These are phyloP conservation scores for Rhizopus delemar DNA, from an alignment of 371 early-diverging fungal species.

Conservation along the genomic window DNA sequence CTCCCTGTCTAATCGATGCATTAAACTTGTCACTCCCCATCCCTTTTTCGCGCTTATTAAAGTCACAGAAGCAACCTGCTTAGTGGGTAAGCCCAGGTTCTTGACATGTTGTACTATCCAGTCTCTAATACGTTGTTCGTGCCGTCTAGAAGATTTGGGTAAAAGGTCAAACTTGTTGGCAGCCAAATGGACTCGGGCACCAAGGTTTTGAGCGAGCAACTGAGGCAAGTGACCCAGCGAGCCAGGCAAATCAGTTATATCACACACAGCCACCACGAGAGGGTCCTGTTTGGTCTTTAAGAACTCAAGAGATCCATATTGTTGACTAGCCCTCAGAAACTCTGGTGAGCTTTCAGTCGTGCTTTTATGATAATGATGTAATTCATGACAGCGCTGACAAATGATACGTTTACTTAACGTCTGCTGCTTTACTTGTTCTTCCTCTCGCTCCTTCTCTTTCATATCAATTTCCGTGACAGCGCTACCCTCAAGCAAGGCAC, in stretches of 20 bases:
- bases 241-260: conserved; percentile 67
- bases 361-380: conserved; percentile 51
- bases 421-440: conserved; percentile 13
- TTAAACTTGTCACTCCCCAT: conserved; percentile 55
- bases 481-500: conserved; percentile 33
- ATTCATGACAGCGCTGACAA: conserved; percentile 66
- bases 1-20: conserved; percentile 46
- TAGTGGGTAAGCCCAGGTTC: conserved; percentile 37
- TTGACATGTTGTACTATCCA: conserved; percentile 57
- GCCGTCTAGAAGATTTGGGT: conserved; percentile 48
- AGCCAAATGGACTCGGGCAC: conserved; percentile 59
- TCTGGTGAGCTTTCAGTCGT: conserved; percentile 42
- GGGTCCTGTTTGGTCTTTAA: conserved; percentile 55
- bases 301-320: conserved; percentile 57
- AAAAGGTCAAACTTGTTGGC: conserved; percentile 72
- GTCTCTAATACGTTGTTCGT: conserved; percentile 56
- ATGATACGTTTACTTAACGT: conserved; percentile 35
- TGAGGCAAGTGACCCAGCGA: conserved; percentile 53
- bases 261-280: conserved; percentile 61
- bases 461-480: background rate
- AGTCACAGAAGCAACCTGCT: conserved; percentile 47
- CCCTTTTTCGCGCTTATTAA: conserved; percentile 69
- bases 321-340: conserved; percentile 53
- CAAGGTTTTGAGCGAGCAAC: conserved; percentile 41
- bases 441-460: background rate